Evolutionary conservation across 2,329 filamentous ascomycete genomes (phyloP), one percentile per base, ranked within the genome.

Genomic region (Phaeosphaeriaceae sp.): DNA sequence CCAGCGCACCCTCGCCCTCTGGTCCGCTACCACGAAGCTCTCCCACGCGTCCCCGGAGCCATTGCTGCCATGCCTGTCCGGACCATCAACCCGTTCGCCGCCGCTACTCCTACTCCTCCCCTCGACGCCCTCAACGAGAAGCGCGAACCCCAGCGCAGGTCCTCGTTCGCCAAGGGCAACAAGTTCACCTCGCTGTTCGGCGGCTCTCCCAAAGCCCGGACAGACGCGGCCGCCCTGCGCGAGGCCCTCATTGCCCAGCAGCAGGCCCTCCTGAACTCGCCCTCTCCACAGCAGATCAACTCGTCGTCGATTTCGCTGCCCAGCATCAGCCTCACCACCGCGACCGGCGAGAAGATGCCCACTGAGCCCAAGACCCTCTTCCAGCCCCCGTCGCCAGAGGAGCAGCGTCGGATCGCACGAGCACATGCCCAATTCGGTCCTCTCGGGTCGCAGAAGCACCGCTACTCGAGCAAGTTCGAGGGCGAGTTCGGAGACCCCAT

Each of bases 391-490:
- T 91, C 92, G 7, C 89, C 89, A n/a, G 90, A 90, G 73, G 93
- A 98, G 79, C 86, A 89, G 48, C 88, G 89, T 60, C 87, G 87
- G 62, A 85, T 92, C 76, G 89, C 89, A 57, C 89, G 88, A 74
- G 86, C 89, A 69, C 91, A 98, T 73, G 91, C 94, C 36, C 93
- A 98, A 74, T 99, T 98, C 73, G 95, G 91, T 13, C 94, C 94
- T 17, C 83, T 98, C 50, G 85, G 89, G 65, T 89, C 92, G 65
- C 86, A 88, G 51, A 90, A 85, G 71, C 94, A 99, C 79, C 86
- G 91, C 74, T 97, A 97, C 81, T 89, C 91, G 63, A 97, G 93
- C 83, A 88, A 90, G 78, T 93, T 96, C 76, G 88, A 90, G 61
- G 94, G 93, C 67, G 86, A 89, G 41, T 90, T 98, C 57, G 88